Conservation (phyloP, 495 filamentous ascomycete species). For the Trichoderma parareesei region DNA sequence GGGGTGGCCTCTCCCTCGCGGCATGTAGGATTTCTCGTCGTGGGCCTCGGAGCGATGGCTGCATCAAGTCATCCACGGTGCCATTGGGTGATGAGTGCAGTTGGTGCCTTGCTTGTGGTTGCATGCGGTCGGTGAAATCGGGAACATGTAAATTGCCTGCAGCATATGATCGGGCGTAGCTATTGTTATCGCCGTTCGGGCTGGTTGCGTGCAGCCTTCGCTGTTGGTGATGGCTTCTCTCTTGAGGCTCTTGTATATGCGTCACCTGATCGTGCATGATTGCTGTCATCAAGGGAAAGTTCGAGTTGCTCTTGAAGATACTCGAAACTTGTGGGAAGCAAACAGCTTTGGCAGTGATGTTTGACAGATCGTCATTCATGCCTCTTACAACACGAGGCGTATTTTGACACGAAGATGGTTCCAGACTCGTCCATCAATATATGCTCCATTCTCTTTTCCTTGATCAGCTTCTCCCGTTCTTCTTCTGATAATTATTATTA, state of each 20-base stretch:
- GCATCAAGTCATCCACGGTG: neutral
- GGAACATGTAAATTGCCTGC: neutral
- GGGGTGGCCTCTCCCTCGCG: too few species aligned
- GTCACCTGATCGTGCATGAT: neutral
- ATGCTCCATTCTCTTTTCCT: too few species aligned
- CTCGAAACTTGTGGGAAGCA: too few species aligned
- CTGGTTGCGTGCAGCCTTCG: neutral
- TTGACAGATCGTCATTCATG: too few species aligned
- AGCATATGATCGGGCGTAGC: neutral
- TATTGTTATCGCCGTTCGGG: neutral
- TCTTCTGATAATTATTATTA: too few species aligned
- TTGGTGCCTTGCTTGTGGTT: neutral
- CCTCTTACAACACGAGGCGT: too few species aligned
- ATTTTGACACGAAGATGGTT: too few species aligned
- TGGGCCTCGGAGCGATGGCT: neutral
- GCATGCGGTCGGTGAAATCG: neutral
- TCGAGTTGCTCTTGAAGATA: too few species aligned
- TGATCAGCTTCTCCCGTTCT: too few species aligned
- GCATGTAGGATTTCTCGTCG: too few species aligned
- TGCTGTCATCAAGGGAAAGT: neutral
- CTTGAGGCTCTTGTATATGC: neutral
- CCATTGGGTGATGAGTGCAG: neutral
- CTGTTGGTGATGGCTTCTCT: neutral
- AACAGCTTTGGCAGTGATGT: too few species aligned
- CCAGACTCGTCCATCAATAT: too few species aligned